Base-by-base conservation (phyloP, 768 basidiomycete species). In the Cyclocybe cylindracea region DNA sequence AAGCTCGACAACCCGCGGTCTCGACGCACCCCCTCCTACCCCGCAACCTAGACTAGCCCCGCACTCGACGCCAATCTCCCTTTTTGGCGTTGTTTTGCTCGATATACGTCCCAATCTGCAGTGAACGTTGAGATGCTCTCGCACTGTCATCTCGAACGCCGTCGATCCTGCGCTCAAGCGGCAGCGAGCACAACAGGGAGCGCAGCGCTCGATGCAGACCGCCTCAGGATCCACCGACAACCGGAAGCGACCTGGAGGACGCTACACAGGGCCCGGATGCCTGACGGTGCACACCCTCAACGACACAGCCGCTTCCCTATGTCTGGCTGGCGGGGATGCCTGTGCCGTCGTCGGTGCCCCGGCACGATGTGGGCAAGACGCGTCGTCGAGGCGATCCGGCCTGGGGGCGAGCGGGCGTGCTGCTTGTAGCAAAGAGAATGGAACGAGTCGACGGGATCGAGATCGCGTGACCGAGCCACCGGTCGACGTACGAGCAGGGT, bases 281-380 rank as follows among this genome's bases (percentile, higher is more conserved):
- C n/a, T 77, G 29, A 70, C 68, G 0, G 59, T 81, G 40, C 68
- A 75, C 50, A 61, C 72, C 0, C 65, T 85, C 9, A 70, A 72
- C 14, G 59, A 61, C n/a, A 59, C 75, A 24, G 63, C 69, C n/a
- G n/a, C 8, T 84, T 91, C 57, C 79, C 89, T 85, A 80, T 61
- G 68, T 83, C 48, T 94, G 91, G 86, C 79, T 98, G 8, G n/a
- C n/a, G 84, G 94, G 18, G 94, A 98, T 61, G 80, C 89, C 0
- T 97, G 94, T 58, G 51, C 91, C 88, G 38, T 69, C 82, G 2
- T 94, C 89, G 56, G 67, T 95, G 7, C 90, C 59, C 86, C 90
- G 0, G 84, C 3, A 93, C 87, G 0, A 72, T 69, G 2, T 93
- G 0, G 84, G 85, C 61, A 72, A 80, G 44, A 82, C 87, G 2